Evolutionary conservation across 2,329 filamentous ascomycete genomes (phyloP), one percentile per base, ranked within the genome.

Genomic region (Pestalotiopsis sp.): DNA sequence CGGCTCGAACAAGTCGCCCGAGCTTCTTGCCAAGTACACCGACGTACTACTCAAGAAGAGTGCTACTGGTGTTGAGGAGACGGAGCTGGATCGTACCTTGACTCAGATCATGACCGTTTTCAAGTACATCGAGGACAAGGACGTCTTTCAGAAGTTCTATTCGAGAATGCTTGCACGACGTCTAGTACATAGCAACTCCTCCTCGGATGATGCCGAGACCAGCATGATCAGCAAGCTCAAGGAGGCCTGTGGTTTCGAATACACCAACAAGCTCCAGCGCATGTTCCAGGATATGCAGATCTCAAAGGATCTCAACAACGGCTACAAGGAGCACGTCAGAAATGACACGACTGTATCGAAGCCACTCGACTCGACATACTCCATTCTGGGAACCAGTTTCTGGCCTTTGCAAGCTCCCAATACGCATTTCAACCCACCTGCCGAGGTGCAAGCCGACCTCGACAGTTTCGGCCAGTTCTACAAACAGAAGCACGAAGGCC

Each of bases 241-340:
- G 85, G 96, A 99, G 78, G 95, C 96, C 0, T 98, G 96, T 77
- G 96, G 96, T 76, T 99, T 98, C 75, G 96, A 99, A 80, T 99
- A 99, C 82, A 99, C 96, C 74, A 99, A 98, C 86, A 98, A 98
- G 84, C 88, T 99, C 60, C 95, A 98, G 84, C 94, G 97, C 77
- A 99, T 99, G 96, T 99, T 98, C 88, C 95, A 98, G 80, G 96
- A 99, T 78, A 98, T 99, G 86, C 96, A 99, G 80, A 97, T 97
- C 64, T 98, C 95, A 72, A 98, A 98, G 82, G 96, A 99, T 82
- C 88, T 99, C 61, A 99, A 99, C 81, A 88, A 89, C 62, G 91
- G 92, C 38, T 99, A 97, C 85, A 92, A 93, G 76, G 93, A 94
- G 80, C 91, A 95, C 75, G 83, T 87, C 12, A 87, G 87, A 74